Evolutionary conservation across 2,329 filamentous ascomycete species (phyloP), one percentile per base, ranked within the genome.

Genomic region (Neofusicoccum sp.): DNA sequence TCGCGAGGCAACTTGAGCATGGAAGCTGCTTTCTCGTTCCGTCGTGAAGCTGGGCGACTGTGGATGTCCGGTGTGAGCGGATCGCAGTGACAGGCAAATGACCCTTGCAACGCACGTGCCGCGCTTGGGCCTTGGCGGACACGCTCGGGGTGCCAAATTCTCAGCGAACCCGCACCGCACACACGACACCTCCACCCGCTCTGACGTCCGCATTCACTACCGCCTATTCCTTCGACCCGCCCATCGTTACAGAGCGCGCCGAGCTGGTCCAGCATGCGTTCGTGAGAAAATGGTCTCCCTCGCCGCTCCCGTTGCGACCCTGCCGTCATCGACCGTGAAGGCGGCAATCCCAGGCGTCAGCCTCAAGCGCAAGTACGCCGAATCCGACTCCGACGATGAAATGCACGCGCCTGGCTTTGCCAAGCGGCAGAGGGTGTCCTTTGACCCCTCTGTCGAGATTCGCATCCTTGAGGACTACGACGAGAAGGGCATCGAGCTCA

Each of bases 401-500:
- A 63, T 26, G 12, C 41, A 12, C 12, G 12, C 49, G 9, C 67
- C 71, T 3, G 66, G 67, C 8, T 72, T 68, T 57, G 72, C 76
- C 41, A 83, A 83, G 67, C 73, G 73, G 62, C 73, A 75, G 38
- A 77, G 75, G 56, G 80, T 82, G 28, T 78, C 78, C 0, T 83
- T 82, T 63, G 74, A 79, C 60, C 76, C 78, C 44, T 75, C 79
- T 51, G 75, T 80, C 54, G 75, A 81, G 61, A 73, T 81, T 31
- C 73, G 72, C 48, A 75, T 79, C 62, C 70, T 79, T 57, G 76
- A 79, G 57, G 75, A 77, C 60, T 75, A 73, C 61, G 74, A 73
- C 61, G 80, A 82, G 64, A 86, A 85, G 74, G 81, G 80, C 61
- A 72, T 78, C 61, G 81, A 83, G 48, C 76, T 87, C 49, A 79